Evolutionary conservation across 495 filamentous ascomycete species (phyloP), one percentile per base, ranked within the genome.

Genomic region (Pyronema domesticum): DNA sequence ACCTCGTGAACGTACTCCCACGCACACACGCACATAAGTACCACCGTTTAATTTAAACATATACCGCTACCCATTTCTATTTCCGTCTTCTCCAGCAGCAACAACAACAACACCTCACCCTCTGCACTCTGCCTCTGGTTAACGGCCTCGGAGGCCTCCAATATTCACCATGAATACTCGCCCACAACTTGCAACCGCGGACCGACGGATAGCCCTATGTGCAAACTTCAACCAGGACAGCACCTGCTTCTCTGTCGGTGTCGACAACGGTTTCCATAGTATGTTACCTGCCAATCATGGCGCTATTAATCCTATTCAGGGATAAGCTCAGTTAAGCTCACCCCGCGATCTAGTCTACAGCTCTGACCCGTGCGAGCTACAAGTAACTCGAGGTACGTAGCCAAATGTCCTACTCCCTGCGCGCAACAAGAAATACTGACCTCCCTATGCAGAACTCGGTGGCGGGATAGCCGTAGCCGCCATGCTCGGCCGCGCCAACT

Each of bases 401-500:
- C 34, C 33, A 19, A 61, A 68, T 71, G 61, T 34, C 56, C n/a
- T 18, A 30, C 18, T 43, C 13, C 47, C 45, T 30, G 23, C 23
- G 23, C 23, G 23, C 5, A 30, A 30, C 1, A 30, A 30, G 23
- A 30, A 19, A 30, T 54, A 48, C 23, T 43, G 35, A 55, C 54
- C 19, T 37, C 11, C 17, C 48, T 19, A 15, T 54, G 5, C 53
- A 93, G 89, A 87, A 59, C 83, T 94, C 71, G 84, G 85, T 65
- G 85, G 81, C 30, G 88, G 89, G 14, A 79, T 96, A 42, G 86
- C 83, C 15, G 68, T 84, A 36, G 88, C 80, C 11, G 80, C 85
- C 66, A 93, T 94, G 86, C 80, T 95, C 53, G 85, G 85, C 53
- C 81, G 83, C 59, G 81, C 83, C 48, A 91, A 89, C 68, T 94